Evolutionary conservation across 2,329 filamentous ascomycete genomes (phyloP).

Genomic region (Lachnellula subtilissima): DNA sequence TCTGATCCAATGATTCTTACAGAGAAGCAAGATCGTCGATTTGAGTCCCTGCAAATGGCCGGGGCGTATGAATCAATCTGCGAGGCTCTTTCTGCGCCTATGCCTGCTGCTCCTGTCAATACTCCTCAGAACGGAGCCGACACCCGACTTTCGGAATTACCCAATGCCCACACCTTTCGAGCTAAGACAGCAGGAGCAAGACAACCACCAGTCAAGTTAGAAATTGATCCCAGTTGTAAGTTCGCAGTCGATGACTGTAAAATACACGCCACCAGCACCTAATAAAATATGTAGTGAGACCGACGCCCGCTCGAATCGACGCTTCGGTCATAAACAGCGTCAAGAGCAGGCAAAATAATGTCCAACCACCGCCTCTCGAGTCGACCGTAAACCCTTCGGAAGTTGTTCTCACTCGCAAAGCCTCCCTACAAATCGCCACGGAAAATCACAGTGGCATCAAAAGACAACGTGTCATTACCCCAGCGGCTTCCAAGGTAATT

Average conservation of each 20-base stretch:
- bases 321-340: slow-evolving; percentile 6
- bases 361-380: slow-evolving; percentile 14
- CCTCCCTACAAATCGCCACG: slow-evolving; percentile 4
- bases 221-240: slow-evolving; percentile 1
- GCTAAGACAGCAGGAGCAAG: neutral
- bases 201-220: neutral
- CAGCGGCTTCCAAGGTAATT: slow-evolving; percentile 41
- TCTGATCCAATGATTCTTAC: slow-evolving; percentile 26
- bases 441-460: slow-evolving; percentile 33
- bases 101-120: slow-evolving; percentile 25
- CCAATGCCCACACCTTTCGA: too few species aligned
- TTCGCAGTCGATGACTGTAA: neutral
- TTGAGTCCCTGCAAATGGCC: slow-evolving; percentile 21
- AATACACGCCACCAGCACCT: neutral
- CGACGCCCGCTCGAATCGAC: neutral
- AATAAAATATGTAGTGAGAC: neutral
- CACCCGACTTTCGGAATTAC: neutral
- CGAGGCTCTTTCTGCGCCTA: slow-evolving; percentile 22
- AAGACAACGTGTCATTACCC: slow-evolving; percentile 43
- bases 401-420: slow-evolving; percentile 16
- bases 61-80: slow-evolving; percentile 28
- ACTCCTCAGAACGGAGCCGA: slow-evolving; percentile 19
- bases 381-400: neutral
- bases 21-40: slow-evolving; percentile 17
- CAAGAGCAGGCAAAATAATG: slow-evolving; percentile 26